These are phyloP conservation scores for Pythium graminicola DNA, from an alignment of 352 stramenopile species.

Conservation along the genomic window DNA sequence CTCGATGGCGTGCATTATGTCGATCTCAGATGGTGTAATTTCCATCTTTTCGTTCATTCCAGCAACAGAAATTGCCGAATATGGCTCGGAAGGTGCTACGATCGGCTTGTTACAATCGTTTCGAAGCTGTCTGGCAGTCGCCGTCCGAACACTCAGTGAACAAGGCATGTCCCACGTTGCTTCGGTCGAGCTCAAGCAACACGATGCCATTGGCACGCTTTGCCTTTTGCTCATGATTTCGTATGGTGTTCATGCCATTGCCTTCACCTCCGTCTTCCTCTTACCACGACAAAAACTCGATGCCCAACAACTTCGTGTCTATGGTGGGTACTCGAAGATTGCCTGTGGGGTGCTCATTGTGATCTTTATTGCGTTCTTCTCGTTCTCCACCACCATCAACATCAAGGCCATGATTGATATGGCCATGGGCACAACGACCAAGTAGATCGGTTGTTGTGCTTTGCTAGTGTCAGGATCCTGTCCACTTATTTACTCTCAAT, in stretches of 20 bases:
- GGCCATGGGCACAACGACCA: slow-evolving; percentile 12
- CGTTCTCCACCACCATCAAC: slow-evolving; percentile 26
- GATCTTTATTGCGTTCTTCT: slow-evolving; percentile 24
- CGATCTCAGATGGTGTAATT: slow-evolving; percentile 55
- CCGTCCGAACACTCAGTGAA: slow-evolving; percentile 47
- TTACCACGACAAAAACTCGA: slow-evolving; percentile 33
- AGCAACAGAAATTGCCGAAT: slow-evolving; percentile 60
- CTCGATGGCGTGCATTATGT: slow-evolving; percentile 38
- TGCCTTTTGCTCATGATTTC: slow-evolving; percentile 42
- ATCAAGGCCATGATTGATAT: slow-evolving; percentile 25
- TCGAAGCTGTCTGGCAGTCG: slow-evolving; percentile 48
- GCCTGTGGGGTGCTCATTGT: slow-evolving; percentile 18
- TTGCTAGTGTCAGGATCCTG: too few species aligned
- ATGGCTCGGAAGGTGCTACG: slow-evolving; percentile 58
- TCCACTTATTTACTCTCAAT: background rate
- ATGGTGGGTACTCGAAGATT: slow-evolving; percentile 29
- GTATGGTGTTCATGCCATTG: slow-evolving; percentile 47
- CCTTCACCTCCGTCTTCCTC: slow-evolving; percentile 44
- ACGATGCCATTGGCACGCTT: slow-evolving; percentile 14
- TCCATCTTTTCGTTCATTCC: slow-evolving; percentile 67
- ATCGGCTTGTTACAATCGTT: slow-evolving; percentile 59
- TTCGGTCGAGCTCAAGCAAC: slow-evolving; percentile 10
- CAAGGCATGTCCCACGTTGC: slow-evolving; percentile 34
- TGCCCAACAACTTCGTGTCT: slow-evolving; percentile 26
- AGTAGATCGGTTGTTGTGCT: slow-evolving; percentile 2